phyloP scores from a whole-genome alignment of 2,329 filamentous ascomycete species.

The Hypoxylon sp. region DNA sequence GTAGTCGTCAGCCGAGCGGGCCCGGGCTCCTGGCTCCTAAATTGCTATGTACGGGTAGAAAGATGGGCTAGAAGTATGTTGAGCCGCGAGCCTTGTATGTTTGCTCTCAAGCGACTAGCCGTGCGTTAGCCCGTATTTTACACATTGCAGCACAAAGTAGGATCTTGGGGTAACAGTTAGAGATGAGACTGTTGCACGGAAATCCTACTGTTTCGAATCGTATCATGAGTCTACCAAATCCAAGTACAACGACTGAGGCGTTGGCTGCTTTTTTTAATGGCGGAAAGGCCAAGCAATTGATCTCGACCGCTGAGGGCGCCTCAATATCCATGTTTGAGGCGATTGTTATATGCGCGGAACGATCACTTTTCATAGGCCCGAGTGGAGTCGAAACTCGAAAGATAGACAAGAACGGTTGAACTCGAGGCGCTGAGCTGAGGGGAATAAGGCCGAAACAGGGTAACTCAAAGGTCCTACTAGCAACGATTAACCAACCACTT shows the following conservation, averaged over 20 bases:
- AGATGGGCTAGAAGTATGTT: conserved; percentile 19
- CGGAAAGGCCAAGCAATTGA: conserved; percentile 13
- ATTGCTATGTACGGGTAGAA: conserved; percentile 7
- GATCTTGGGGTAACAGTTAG: conserved; percentile 23
- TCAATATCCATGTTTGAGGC: conserved; percentile 26
- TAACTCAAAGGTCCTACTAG: conserved; percentile 16
- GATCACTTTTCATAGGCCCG: conserved; percentile 17
- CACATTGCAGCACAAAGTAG: conserved; percentile 13
- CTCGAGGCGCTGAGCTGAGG: conserved; percentile 42
- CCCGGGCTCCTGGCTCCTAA: conserved; percentile 33
- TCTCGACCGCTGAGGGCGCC: conserved; percentile 9
- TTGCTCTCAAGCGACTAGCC: conserved; percentile 24
- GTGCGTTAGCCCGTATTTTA: conserved; percentile 8
- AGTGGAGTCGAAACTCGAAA: conserved; percentile 9
- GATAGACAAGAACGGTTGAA: conserved; percentile 32
- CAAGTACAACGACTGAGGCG: conserved; percentile 13
- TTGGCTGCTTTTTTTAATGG: conserved; percentile 21
- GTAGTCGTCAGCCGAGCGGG: conserved; percentile 34
- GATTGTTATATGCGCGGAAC: conserved; percentile 25
- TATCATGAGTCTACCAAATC: conserved; percentile 23
- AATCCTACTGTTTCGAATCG: conserved; percentile 33
- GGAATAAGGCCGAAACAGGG: conserved; percentile 47
- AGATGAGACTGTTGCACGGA: conserved; percentile 32
- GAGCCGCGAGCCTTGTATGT: conserved; percentile 27
- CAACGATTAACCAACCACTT: conserved; percentile 40